phyloP scores from a whole-genome alignment of 306 rosid species.

The Lablab purpureus region DNA sequence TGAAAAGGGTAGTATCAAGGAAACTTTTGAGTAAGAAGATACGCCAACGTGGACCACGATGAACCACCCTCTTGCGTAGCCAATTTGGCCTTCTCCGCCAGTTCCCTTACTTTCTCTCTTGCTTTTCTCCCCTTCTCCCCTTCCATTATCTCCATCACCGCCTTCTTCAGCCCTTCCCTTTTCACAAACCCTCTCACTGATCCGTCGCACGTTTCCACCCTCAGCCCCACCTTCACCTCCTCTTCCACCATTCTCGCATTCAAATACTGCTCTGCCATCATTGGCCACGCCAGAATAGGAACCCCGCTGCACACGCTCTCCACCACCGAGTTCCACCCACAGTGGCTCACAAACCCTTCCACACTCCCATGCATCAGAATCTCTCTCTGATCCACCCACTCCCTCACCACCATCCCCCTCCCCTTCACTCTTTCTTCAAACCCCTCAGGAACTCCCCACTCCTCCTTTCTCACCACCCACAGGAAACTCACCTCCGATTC shows the following conservation, averaged over 20 bases:
- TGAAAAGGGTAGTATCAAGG: no score
- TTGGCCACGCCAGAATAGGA: conserved; percentile 39
- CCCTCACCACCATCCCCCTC: conserved; percentile 17
- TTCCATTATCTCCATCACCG: conserved; percentile 19
- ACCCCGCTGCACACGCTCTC: conserved; percentile 31
- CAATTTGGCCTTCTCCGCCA: neutral
- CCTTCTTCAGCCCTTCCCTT: conserved; percentile 8
- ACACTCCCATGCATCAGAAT: conserved; percentile 13
- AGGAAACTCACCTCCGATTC: conserved; percentile 37
- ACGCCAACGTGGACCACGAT: neutral
- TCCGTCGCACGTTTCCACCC: conserved; percentile 20
- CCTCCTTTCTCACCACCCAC: conserved; percentile 15
- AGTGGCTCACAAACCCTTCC: conserved; percentile 20
- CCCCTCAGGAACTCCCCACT: neutral
- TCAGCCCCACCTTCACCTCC: conserved; percentile 30
- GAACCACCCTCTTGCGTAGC: conserved; percentile 36
- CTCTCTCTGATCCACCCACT: conserved; percentile 36
- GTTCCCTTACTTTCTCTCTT: neutral
- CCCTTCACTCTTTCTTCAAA: conserved; percentile 32
- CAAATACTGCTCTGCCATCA: conserved; percentile 38
- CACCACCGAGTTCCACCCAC: conserved; percentile 9
- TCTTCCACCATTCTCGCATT: conserved; percentile 37
- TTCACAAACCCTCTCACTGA: conserved; percentile 24
- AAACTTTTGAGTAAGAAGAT: no score
- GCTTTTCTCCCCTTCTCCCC: conserved; percentile 22